These are phyloP conservation scores for Rhizodiscina lignyota DNA, from an alignment of 495 filamentous ascomycete species.

Conservation along the genomic window DNA sequence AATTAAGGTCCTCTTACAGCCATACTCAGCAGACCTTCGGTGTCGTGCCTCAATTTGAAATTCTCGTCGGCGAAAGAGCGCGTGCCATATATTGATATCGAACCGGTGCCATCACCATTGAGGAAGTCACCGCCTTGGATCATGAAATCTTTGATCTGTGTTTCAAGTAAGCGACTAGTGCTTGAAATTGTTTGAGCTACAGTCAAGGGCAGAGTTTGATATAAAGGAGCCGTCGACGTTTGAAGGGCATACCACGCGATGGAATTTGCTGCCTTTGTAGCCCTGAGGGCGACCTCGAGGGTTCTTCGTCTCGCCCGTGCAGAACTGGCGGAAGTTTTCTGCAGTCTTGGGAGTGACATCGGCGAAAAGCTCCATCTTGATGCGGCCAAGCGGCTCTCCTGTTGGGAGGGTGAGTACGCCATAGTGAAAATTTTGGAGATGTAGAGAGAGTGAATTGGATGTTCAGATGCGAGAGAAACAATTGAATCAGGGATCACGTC, in stretches of 20 bases:
- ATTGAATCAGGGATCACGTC: neutral
- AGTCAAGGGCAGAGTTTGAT: neutral
- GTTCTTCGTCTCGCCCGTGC: conserved; percentile 84
- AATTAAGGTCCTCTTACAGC: conserved; percentile 41
- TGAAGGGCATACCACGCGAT: conserved; percentile 62
- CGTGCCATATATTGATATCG: conserved; percentile 64
- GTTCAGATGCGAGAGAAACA: neutral
- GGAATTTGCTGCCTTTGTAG: conserved; percentile 89
- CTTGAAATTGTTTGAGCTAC: neutral
- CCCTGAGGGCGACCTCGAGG: conserved; percentile 66
- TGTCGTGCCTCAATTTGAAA: conserved; percentile 62
- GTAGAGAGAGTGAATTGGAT: neutral
- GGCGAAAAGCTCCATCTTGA: conserved; percentile 88
- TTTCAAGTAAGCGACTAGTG: conserved; percentile 1
- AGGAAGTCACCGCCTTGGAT: conserved; percentile 93
- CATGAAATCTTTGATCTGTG: conserved; percentile 92
- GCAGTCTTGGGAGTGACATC: conserved; percentile 73
- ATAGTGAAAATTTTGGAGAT: no score
- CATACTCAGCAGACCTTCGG: conserved; percentile 75
- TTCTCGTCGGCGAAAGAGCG: conserved; percentile 85
- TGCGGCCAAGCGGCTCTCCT: conserved; percentile 83
- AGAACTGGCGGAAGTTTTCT: conserved; percentile 95
- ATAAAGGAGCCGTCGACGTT: no score
- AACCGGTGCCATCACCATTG: conserved; percentile 83
- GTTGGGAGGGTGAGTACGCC: conserved; percentile 1